A percentile compares a stretch with the other conserved stretches of the same genome.
Conservation (phyloP, 75 land plant genomes). For the Cryptomeria japonica region DNA sequence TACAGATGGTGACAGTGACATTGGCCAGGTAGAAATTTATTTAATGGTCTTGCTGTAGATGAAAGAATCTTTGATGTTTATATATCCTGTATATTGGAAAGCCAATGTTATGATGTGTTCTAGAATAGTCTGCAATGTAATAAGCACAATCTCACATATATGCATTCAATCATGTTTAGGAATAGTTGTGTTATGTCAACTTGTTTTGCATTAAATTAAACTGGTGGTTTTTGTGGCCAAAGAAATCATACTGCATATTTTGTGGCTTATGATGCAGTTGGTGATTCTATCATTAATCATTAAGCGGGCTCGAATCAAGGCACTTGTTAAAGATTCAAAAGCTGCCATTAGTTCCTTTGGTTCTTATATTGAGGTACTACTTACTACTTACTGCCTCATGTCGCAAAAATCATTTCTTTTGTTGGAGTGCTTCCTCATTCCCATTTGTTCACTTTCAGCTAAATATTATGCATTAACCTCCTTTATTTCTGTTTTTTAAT, state of each 20-base stretch:
- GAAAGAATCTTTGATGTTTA: constrained; percentile 3
- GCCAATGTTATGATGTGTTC: background rate
- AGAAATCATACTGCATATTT: background rate
- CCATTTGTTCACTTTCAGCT: background rate
- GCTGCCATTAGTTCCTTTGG: constrained; percentile 87
- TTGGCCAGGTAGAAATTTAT: constrained; percentile 74
- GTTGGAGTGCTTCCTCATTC: background rate
- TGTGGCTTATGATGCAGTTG: constrained; percentile 50
- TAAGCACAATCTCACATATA: background rate
- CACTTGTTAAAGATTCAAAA: constrained; percentile 80
- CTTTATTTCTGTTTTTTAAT: background rate
- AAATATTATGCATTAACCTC: background rate
- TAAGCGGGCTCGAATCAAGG: constrained; percentile 78
- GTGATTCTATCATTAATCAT: constrained; percentile 83
- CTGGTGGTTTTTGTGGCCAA: background rate
- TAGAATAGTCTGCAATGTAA: background rate
- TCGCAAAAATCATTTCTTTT: background rate
- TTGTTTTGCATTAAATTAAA: background rate
- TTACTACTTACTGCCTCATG: background rate
- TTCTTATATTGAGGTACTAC: constrained; percentile 88
- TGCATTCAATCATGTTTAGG: background rate
- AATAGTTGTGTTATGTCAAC: background rate
- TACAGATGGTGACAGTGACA: constrained; percentile 94
- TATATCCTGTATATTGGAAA: background rate
- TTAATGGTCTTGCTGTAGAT: background rate